Evolutionary conservation across 2,329 filamentous ascomycete species (phyloP), one percentile per base, ranked within the genome.

Genomic region (Ampelomyces quisqualis): DNA sequence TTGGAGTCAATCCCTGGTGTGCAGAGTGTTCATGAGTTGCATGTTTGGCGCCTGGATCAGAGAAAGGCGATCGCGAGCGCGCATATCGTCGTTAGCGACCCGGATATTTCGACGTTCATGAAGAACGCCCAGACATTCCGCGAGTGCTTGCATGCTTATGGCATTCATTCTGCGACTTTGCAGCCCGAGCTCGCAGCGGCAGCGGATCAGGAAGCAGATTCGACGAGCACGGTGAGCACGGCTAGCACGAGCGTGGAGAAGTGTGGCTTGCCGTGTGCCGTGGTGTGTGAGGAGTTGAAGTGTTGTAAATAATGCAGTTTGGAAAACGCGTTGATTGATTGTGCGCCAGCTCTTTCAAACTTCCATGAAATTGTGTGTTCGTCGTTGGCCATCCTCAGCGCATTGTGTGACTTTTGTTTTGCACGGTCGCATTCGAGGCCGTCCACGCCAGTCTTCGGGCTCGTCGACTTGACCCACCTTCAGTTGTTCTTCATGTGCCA

Each of bases 1-100:
- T 71, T 90, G 1, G 82, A 87, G 58, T 79, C 76, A 65, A 81
- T 88, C 23, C 76, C 80, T 0, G 85, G 84, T 1, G 75, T 89
- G 13, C 63, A 79, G 14, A 81, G 81, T 0, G 76, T 89, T 10
- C 84, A 88, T 49, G 84, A 89, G 53, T 72, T 90, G 11, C 85
- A 88, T 52, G 78, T 88, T 47, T 90, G 86, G 85, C 76, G 81
- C 2, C 73, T 90, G 3, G 81, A 85, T 57, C 84, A 90, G 66
- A 74, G 75, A 36, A 88, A 86, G 56, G 73, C 79, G 3, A 74
- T 89, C 32, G 86, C 86, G 6, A 82, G 82, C 1, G 85, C 82
- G 1, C 85, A 88, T 57, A 70, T 90, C 1, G 74, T 84, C 0
- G 77, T 88, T 11, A 74, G 76, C 2, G 77, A 81, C 46, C 71